These are phyloP conservation scores for Globisporangium yorkense DNA, from an alignment of 352 stramenopile genomes.

Conservation along the genomic window DNA sequence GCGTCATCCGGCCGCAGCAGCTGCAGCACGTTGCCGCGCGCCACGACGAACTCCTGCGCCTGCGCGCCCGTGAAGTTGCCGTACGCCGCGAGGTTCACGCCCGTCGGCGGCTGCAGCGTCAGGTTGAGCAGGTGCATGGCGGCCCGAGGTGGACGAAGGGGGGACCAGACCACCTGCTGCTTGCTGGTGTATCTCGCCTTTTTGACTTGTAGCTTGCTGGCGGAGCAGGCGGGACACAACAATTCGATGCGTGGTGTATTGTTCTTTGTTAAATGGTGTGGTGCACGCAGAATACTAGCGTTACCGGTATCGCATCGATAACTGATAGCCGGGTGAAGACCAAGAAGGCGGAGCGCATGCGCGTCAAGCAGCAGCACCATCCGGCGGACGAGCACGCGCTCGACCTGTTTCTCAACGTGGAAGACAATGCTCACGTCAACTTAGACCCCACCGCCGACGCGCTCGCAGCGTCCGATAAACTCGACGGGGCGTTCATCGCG, in stretches of 20 bases:
- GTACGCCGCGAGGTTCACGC: constrained; percentile 80
- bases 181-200: no score
- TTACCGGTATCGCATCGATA: no score
- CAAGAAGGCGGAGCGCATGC: constrained; percentile 49
- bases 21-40: constrained; percentile 92
- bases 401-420: constrained; percentile 43
- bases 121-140: constrained; percentile 86
- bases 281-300: no score
- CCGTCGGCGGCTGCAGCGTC: constrained; percentile 80
- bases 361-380: constrained; percentile 33
- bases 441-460: background rate
- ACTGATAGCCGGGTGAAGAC: constrained; percentile 5
- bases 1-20: constrained; percentile 83
- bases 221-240: no score
- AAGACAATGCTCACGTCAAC: background rate
- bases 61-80: constrained; percentile 90
- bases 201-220: no score
- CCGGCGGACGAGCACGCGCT: constrained; percentile 54
- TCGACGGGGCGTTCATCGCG: constrained; percentile 1
- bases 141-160: background rate
- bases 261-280: no score
- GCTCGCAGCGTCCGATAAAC: background rate
- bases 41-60: constrained; percentile 94
- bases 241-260: no score
- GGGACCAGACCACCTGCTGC: no score